These are phyloP conservation scores for Ophiosphaerella herpotricha DNA, from an alignment of 2,329 filamentous ascomycete genomes.

Conservation along the genomic window DNA sequence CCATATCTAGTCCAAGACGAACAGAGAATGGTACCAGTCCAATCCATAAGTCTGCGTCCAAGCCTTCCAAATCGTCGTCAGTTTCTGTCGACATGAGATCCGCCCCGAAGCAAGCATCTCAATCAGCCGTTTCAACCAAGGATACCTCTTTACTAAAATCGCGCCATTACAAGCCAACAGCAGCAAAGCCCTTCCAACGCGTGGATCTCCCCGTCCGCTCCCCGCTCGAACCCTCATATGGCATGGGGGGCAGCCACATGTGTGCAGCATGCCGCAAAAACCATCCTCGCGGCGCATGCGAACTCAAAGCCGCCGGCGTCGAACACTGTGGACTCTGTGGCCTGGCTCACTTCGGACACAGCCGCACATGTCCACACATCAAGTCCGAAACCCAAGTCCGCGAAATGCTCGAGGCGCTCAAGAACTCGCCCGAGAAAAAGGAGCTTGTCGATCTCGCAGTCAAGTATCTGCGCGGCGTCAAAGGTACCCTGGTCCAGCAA, in stretches of 20 bases:
- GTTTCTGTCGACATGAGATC: conserved; percentile 3
- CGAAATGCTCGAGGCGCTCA: conserved; percentile 66
- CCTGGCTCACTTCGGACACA: conserved; percentile 64
- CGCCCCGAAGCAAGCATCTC: neutral
- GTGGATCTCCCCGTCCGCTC: conserved; percentile 33
- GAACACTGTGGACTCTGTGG: conserved; percentile 68
- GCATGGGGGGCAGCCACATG: conserved; percentile 15
- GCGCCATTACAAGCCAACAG: conserved; percentile 13
- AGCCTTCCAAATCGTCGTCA: conserved; percentile 6
- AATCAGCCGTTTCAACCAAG: neutral
- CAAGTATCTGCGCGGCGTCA: conserved; percentile 62
- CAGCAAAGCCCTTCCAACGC: conserved; percentile 43
- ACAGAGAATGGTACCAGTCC: no score
- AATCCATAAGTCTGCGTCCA: conserved; percentile 5
- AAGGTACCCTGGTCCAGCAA: conserved; percentile 58
- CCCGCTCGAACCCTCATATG: conserved; percentile 28
- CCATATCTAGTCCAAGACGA: no score
- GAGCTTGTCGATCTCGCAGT: conserved; percentile 59
- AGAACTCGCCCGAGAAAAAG: conserved; percentile 60
- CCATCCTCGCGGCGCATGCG: conserved; percentile 65
- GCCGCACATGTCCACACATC: conserved; percentile 65
- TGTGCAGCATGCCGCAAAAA: conserved; percentile 60
- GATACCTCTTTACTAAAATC: conserved; percentile 1
- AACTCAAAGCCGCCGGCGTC: conserved; percentile 61
- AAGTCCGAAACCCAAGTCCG: conserved; percentile 66